Evolutionary conservation across 192 early-diverging fungal genomes (phyloP), one percentile per base, ranked within the genome.

Genomic region (Lunasporangiospora selenospora): DNA sequence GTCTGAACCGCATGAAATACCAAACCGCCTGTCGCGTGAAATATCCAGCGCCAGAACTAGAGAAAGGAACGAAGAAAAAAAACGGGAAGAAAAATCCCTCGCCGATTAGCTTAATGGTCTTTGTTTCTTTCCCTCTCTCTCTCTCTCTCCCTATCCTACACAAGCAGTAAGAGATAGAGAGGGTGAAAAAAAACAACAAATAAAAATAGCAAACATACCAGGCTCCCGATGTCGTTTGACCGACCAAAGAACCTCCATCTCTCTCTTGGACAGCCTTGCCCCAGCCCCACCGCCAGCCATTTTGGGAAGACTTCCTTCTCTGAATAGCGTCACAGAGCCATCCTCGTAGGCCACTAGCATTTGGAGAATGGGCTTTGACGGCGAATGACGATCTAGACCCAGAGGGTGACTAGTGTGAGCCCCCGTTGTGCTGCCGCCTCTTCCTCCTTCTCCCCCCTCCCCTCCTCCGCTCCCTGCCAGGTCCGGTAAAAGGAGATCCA

Each of bases 271-370:
- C 43, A 62, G 47, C 30, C 13, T 8, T 1, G 15, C n/a, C 2
- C 44, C 6, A 49, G 19, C 34, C 13, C 24, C 24, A 11, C 13
- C 4, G 23, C 8, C 21, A 18, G 30, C 18, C 7, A 12, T 53
- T 11, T 6, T 34, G 31, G 26, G 33, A 27, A 10, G 24, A 8
- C 19, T 36, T 45, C 18, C 41, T 9, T 75, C 47, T 32, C 57
- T 53, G 29, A 53, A 75, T 15, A 79, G 57, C 5, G 34, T 24
- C 5, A 79, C 61, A 8, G 62, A 46, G 10, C 71, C 77, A 65
- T 65, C 62, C 40, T 79, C 77, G 33, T 75, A 79, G 4, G 49
- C 71, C 31, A 54, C 65, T 36, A 79, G n/a, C 54, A 79, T 60
- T 12, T 65, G 54, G 31, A 65, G 62, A 3, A 30, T 41, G 19